Percentiles rank a stretch among this genome's conserved stretches.
Evolutionary conservation across 2,329 filamentous ascomycete species (phyloP).

Genomic region (Exophiala calicioides): DNA sequence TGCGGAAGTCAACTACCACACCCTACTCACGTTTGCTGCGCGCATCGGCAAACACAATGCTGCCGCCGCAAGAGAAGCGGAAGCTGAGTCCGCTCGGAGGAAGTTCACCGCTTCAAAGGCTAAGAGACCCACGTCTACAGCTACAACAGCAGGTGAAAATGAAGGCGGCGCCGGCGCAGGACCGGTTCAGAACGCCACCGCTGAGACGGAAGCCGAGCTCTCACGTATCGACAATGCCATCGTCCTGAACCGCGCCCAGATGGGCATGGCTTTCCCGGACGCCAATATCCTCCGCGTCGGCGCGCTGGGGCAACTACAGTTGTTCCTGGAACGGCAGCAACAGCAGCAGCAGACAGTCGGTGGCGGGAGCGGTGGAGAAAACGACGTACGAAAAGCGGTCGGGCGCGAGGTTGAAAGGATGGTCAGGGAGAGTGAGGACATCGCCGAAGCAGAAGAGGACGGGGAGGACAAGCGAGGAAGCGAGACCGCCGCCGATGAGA

Average conservation of each 20-base stretch:
- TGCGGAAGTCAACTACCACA: slow-evolving; percentile 44
- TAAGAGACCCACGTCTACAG: slow-evolving; percentile 16
- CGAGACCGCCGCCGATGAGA: slow-evolving; percentile 40
- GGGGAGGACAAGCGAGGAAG: slow-evolving; percentile 36
- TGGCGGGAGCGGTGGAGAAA: slow-evolving; percentile 43
- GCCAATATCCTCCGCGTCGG: slow-evolving; percentile 48
- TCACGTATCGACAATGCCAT: slow-evolving; percentile 38
- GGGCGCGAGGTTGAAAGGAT: slow-evolving; percentile 46
- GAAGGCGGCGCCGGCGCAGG: too few relatives aligned
- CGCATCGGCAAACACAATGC: slow-evolving; percentile 51
- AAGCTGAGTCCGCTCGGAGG: slow-evolving; percentile 32
- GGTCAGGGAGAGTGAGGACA: slow-evolving; percentile 55
- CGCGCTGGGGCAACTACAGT: slow-evolving; percentile 48
- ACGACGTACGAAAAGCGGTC: slow-evolving; percentile 47
- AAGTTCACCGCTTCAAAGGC: slow-evolving; percentile 20
- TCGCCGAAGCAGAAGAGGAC: slow-evolving; percentile 47
- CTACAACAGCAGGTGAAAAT: slow-evolving; percentile 3
- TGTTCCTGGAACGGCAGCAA: slow-evolving; percentile 56
- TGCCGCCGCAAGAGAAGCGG: slow-evolving; percentile 46
- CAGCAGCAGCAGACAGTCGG: neutral
- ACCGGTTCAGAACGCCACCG: slow-evolving; percentile 16
- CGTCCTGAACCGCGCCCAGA: slow-evolving; percentile 40
- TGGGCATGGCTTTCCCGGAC: slow-evolving; percentile 48
- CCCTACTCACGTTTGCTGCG: slow-evolving; percentile 48
- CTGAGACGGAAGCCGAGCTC: slow-evolving; percentile 19